Conservation (phyloP, 2,329 filamentous ascomycete genomes). For the Bipolaris gigantea region DNA sequence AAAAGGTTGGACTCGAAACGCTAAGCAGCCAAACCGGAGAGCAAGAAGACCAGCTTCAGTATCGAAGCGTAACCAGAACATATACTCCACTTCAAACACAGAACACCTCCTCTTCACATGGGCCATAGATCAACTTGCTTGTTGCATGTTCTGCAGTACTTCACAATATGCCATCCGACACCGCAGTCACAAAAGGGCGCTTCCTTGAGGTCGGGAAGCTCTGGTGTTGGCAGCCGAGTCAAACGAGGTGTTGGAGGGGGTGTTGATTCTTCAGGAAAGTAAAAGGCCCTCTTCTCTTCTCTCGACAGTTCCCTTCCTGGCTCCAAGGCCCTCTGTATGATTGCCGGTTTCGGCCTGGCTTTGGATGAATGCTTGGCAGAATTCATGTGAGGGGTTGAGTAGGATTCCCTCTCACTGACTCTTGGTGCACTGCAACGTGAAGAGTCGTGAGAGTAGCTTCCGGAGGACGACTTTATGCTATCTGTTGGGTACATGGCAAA, state of each 20-base stretch:
- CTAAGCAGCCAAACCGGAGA: background rate
- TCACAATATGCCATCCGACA: slow-evolving; percentile 9
- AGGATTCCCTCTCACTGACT: background rate
- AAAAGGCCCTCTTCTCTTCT: background rate
- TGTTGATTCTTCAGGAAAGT: slow-evolving; percentile 6
- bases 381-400: slow-evolving; percentile 15
- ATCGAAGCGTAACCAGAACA: background rate
- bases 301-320: background rate
- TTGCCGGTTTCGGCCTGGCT: slow-evolving; percentile 19
- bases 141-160: slow-evolving; percentile 26
- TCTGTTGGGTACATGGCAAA: slow-evolving; percentile 7
- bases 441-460: background rate
- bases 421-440: background rate
- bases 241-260: slow-evolving; percentile 39
- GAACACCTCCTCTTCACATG: background rate
- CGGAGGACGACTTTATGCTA: background rate
- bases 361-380: slow-evolving; percentile 6
- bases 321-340: slow-evolving; percentile 16
- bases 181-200: slow-evolving; percentile 41
- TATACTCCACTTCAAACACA: background rate
- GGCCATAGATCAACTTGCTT: slow-evolving; percentile 2
- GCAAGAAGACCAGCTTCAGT: background rate
- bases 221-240: slow-evolving; percentile 38
- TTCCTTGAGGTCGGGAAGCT: slow-evolving; percentile 33
- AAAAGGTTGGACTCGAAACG: background rate